A percentile compares a stretch with the other conserved stretches of the same genome.
These are phyloP conservation scores for Uronychia binucleata DNA, from an alignment of 73 alveolate species.

Conservation along the genomic window DNA sequence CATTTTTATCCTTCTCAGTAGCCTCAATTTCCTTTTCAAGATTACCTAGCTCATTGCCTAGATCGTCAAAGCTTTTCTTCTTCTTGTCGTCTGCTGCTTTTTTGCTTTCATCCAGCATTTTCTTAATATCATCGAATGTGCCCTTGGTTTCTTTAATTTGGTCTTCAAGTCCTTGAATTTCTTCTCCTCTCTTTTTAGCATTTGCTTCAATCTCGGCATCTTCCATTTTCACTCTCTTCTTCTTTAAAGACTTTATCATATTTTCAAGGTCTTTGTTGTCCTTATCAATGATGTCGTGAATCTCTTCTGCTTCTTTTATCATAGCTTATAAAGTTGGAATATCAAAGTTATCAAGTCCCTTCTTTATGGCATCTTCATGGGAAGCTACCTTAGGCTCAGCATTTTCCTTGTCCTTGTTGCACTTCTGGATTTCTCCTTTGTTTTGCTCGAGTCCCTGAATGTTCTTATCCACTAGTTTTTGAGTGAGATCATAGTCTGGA, in stretches of 20 bases:
- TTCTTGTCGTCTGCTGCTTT: neutral
- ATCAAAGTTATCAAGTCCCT: neutral
- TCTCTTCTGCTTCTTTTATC: slow-evolving; percentile 7
- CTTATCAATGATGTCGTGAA: neutral
- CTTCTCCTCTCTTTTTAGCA: neutral
- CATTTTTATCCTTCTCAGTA: neutral
- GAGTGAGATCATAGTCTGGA: slow-evolving; percentile 9
- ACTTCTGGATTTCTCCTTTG: neutral
- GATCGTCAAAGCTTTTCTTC: neutral
- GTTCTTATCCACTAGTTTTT: neutral
- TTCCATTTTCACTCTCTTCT: neutral
- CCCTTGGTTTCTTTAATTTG: neutral
- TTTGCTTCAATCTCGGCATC: neutral
- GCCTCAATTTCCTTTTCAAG: neutral
- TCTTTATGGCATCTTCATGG: neutral
- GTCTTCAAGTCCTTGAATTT: neutral
- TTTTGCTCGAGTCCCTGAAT: neutral
- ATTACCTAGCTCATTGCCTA: neutral
- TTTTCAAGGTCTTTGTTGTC: slow-evolving; percentile 8
- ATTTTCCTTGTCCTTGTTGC: neutral
- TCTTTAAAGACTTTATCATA: neutral
- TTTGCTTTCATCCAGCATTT: neutral
- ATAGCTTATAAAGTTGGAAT: neutral
- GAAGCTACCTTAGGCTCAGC: neutral
- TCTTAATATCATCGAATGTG: neutral